Evolutionary conservation across 257 asterid genomes (phyloP).

Genomic region (Primulina eburnea): DNA sequence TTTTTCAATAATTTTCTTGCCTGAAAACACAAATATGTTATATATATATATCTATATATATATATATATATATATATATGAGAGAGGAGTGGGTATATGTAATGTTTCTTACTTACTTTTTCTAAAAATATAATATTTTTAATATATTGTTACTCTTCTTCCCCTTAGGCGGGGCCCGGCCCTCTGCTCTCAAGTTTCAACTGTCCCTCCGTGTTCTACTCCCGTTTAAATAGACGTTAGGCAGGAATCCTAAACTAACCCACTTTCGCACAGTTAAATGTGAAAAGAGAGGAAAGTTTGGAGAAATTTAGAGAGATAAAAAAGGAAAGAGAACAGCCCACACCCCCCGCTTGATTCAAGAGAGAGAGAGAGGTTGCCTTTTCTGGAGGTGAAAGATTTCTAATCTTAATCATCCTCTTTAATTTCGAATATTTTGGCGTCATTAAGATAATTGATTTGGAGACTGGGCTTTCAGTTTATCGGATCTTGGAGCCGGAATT

Average conservation of each 20-base stretch:
- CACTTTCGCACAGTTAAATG: not conserved
- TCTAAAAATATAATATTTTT: no score
- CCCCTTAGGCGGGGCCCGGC: not conserved
- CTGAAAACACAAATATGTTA: no score
- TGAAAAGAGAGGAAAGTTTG: not conserved
- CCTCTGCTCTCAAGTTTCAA: not conserved
- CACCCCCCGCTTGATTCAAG: not conserved
- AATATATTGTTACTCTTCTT: no score
- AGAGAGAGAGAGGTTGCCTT: constrained; percentile 17
- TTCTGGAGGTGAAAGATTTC: constrained; percentile 10
- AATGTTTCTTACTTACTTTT: no score
- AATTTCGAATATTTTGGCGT: constrained; percentile 29
- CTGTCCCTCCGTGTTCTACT: not conserved
- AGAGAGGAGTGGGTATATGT: no score
- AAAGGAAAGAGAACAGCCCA: not conserved
- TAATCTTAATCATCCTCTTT: constrained; percentile 20
- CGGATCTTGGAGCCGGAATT: constrained; percentile 23
- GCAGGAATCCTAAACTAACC: not conserved
- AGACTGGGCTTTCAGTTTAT: constrained; percentile 29
- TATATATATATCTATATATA: no score
- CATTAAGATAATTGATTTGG: constrained; percentile 30
- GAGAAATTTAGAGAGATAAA: not conserved
- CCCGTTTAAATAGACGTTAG: not conserved
- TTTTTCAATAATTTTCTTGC: no score
- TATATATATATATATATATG: no score